These are phyloP conservation scores for Mucor lusitanicus DNA, from an alignment of 371 early-diverging fungal species.

Conservation along the genomic window DNA sequence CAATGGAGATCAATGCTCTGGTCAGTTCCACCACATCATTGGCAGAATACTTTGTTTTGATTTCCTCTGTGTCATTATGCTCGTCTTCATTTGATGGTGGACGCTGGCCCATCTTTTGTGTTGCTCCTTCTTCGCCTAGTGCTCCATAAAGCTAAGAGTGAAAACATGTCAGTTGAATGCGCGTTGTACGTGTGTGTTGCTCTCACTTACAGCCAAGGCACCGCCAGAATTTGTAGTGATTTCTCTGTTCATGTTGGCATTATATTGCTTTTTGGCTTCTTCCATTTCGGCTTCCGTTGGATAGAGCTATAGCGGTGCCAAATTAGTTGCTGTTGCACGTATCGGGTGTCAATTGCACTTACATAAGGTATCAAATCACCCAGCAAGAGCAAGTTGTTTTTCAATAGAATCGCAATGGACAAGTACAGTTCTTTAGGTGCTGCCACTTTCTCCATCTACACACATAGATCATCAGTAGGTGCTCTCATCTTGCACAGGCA, in stretches of 20 bases:
- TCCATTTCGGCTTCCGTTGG: constrained; percentile 63
- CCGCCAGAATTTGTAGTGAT: constrained; percentile 44
- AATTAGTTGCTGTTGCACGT: too few species aligned
- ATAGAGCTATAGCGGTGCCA: too few species aligned
- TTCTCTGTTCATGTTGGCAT: constrained; percentile 53
- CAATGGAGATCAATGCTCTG: constrained; percentile 66
- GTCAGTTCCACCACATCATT: constrained; percentile 70
- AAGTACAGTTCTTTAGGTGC: constrained; percentile 41
- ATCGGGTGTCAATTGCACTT: background rate
- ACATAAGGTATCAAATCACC: constrained; percentile 77
- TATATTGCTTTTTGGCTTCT: constrained; percentile 47
- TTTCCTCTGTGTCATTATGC: constrained; percentile 8
- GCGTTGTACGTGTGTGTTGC: background rate
- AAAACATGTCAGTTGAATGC: background rate
- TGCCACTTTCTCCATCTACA: constrained; percentile 19
- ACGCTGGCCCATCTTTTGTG: constrained; percentile 19
- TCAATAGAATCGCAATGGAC: constrained; percentile 59
- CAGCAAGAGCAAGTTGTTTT: constrained; percentile 65
- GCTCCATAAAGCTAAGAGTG: constrained; percentile 38
- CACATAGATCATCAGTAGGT: too few species aligned
- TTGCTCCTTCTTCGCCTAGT: constrained; percentile 44
- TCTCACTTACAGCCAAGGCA: constrained; percentile 28
- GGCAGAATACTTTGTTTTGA: constrained; percentile 16
- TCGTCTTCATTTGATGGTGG: constrained; percentile 11
- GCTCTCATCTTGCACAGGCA: background rate